Base-by-base conservation (phyloP, 169 alveolate genomes). In the Plasmodium coatneyi region DNA sequence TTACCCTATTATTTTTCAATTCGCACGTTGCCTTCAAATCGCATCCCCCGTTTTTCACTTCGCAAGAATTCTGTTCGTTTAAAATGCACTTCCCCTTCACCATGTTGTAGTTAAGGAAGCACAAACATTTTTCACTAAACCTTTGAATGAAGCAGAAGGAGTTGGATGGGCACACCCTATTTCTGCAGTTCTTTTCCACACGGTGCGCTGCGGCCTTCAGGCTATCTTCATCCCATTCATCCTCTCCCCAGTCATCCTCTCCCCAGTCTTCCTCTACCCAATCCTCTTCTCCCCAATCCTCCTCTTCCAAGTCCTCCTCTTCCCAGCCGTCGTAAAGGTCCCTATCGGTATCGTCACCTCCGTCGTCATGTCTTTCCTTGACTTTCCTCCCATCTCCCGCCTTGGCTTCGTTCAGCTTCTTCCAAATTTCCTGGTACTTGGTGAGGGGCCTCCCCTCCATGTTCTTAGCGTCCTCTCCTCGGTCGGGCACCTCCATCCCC, bases 41-140 rank as follows among this genome's bases (percentile, higher is more conserved):
- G 54, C 84, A 79, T 4, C 84, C 84, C 70, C 84, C 84, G 54
- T 79, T 79, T 22, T 79, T 79, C 56, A 79, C 32, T 3, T 5
- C 72, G 30, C 84, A 79, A 7, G 84, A 36, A 79, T 79, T 79
- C 32, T 79, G 10, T 41, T 79, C 49, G 39, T 79, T 79, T 36
- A 79, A 43, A 79, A 36, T 22, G 34, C 84, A 79, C 46, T 79
- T 34, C 25, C 22, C 32, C 22, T 22, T 39, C 46, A 79, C 54
- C 84, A 79, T 79, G 70, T 30, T 79, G n/a, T 79, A 79, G 84
- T 79, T 41, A 41, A 79, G 84, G 54, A 79, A 39, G n/a, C 84
- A 79, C n/a, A 36, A 43, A n/a, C 84, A 79, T 3, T 79, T 14
- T 79, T 79, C 84, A 25, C 30, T 41, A 81, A 14, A 54, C 34